Evolutionary conservation across 1,284 basidiomycete genomes (phyloP).

Genomic region (Coriolopsis trogii): DNA sequence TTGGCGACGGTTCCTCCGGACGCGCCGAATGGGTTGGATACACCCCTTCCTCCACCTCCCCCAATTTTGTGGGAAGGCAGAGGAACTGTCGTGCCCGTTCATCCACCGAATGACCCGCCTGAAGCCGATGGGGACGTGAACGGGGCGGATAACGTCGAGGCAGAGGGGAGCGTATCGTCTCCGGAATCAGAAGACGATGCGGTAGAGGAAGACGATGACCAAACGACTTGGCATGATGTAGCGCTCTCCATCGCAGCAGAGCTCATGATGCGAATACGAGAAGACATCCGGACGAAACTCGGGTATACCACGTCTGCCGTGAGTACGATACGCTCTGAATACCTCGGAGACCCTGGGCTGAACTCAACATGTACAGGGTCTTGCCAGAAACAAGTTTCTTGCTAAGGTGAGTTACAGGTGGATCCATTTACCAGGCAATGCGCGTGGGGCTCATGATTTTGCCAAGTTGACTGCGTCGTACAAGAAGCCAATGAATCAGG

Average conservation of each 20-base stretch:
- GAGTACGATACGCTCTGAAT: constrained; percentile 29
- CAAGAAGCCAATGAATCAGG: constrained; percentile 87
- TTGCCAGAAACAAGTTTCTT: constrained; percentile 92
- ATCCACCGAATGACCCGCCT: constrained; percentile 30
- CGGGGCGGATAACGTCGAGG: too few species aligned
- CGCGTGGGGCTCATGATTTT: neutral
- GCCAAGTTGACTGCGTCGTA: constrained; percentile 83
- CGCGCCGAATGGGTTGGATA: constrained; percentile 76
- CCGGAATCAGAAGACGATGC: constrained; percentile 17
- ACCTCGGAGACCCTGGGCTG: neutral
- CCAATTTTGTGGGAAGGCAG: constrained; percentile 66
- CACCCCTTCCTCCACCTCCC: constrained; percentile 80
- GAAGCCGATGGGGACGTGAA: constrained; percentile 8
- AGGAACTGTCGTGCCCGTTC: constrained; percentile 73
- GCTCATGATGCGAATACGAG: constrained; percentile 79
- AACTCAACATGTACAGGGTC: constrained; percentile 56
- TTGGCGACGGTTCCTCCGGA: constrained; percentile 71
- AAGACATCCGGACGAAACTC: constrained; percentile 70
- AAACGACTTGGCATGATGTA: constrained; percentile 87
- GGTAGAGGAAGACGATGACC: constrained; percentile 37
- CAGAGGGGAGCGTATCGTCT: neutral
- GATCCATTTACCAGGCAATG: neutral
- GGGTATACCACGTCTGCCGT: constrained; percentile 96
- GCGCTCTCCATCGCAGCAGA: constrained; percentile 90
- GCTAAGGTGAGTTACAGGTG: constrained; percentile 69